These are phyloP conservation scores for Solanum arcanum DNA, from an alignment of 257 asterid species.

Conservation along the genomic window DNA sequence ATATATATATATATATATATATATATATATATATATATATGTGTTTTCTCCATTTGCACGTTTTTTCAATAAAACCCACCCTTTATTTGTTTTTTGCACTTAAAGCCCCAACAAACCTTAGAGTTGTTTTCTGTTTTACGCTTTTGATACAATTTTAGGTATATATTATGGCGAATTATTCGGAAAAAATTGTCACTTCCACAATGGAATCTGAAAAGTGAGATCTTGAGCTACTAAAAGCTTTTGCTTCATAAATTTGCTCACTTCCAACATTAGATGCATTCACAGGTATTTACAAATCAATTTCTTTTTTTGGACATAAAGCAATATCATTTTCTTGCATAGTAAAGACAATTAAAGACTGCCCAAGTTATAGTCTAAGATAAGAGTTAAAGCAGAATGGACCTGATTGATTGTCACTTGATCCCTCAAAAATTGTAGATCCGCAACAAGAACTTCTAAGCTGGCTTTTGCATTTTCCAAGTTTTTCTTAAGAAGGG, in stretches of 20 bases:
- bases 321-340: neutral
- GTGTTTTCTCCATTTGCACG: too few species aligned
- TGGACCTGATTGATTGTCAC: slow-evolving; percentile 81
- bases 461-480: slow-evolving; percentile 88
- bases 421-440: slow-evolving; percentile 91
- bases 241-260: neutral
- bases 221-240: neutral
- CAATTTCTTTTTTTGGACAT: neutral
- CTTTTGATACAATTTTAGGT: too few species aligned
- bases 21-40: too few species aligned
- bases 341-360: neutral
- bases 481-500: slow-evolving; percentile 65
- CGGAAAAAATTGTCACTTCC: neutral
- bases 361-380: neutral
- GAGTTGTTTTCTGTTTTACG: too few species aligned
- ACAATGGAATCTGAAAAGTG: neutral
- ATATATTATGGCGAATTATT: neutral
- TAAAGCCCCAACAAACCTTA: too few species aligned
- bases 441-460: slow-evolving; percentile 81
- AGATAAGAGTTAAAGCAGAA: neutral
- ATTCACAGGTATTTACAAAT: neutral
- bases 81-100: too few species aligned
- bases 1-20: too few species aligned
- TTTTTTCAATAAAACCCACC: too few species aligned
- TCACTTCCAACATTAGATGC: neutral